Conservation (phyloP, 2,329 filamentous ascomycete species). For the Colletotrichum tamarilloi region DNA sequence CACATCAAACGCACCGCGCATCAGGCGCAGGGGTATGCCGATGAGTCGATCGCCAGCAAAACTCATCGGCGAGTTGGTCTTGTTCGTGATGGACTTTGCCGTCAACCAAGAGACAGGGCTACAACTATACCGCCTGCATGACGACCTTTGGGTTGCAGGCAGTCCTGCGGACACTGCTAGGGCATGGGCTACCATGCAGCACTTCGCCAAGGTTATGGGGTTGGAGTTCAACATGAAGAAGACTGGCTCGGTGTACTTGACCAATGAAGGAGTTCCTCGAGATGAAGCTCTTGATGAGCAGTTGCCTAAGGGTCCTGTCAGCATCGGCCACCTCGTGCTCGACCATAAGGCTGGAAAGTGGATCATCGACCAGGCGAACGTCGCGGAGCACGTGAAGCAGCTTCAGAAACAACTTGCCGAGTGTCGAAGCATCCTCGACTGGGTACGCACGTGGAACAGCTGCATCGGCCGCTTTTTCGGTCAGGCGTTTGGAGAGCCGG, state of each 20-base stretch:
- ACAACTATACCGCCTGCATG: slow-evolving; percentile 69
- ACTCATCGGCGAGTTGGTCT: slow-evolving; percentile 67
- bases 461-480: slow-evolving; percentile 59
- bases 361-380: slow-evolving; percentile 63
- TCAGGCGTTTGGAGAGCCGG: slow-evolving; percentile 57
- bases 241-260: slow-evolving; percentile 52
- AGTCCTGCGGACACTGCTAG: slow-evolving; percentile 50
- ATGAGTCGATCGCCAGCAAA: slow-evolving; percentile 69
- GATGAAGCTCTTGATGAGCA: slow-evolving; percentile 37
- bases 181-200: slow-evolving; percentile 56
- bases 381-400: slow-evolving; percentile 65
- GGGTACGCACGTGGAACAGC: slow-evolving; percentile 57
- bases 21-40: slow-evolving; percentile 67
- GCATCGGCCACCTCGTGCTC: slow-evolving; percentile 66
- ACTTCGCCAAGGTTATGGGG: slow-evolving; percentile 48
- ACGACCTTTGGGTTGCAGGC: slow-evolving; percentile 57
- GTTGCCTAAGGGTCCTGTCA: slow-evolving; percentile 63
- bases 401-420: slow-evolving; percentile 64
- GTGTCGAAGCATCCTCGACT: slow-evolving; percentile 56
- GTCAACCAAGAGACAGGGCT: slow-evolving; percentile 69
- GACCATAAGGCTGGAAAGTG: slow-evolving; percentile 57
- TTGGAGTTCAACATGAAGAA: slow-evolving; percentile 54
- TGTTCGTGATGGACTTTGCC: slow-evolving; percentile 75
- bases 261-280: slow-evolving; percentile 22
- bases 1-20: slow-evolving; percentile 51